Evolutionary conservation across 345 rosid species (phyloP), one percentile per base, ranked within the genome.

Genomic region (Populus ilicifolia): DNA sequence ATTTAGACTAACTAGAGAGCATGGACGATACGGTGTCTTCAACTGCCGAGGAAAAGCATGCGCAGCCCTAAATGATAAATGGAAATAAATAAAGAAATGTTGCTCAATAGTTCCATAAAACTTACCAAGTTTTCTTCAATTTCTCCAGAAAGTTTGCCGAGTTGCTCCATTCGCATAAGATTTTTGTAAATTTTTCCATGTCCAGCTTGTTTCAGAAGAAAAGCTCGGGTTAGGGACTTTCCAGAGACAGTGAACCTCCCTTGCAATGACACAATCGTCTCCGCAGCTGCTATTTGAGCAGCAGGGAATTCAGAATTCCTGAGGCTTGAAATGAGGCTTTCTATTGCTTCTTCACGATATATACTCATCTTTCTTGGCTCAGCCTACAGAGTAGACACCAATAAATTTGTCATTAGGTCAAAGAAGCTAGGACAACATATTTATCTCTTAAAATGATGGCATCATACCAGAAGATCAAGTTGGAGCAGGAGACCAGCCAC

Each of bases 291-390:
- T 54, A 86, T 74, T 85, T 91, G 95, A 62, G 84, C 80, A 70
- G 81, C 81, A 46, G 91, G 91, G 71, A 79, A 81, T 35, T 87
- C 89, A 14, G 86, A 80, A 20, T 88, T 83, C 74, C 84, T 80
- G 71, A 91, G 93, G 86, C 90, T 82, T 44, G 88, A 80, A 78
- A 91, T 86, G 48, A 91, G 87, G 27, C 84, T 73, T 73, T 89
- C 95, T n/a, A 89, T 83, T 33, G 95, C 93, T 77, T 91, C 95
- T 82, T 91, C 95, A 17, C 95, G 84, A 72, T 87, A 89, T 29
- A 91, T 91, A 70, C 95, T 91, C 91, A 89, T 89, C 84, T 89
- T 89, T 79, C 91, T 86, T 10, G 95, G 95, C 74, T 88, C 91
- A 75, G 81, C 88, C 95, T 91, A 52, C 71, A 85, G 71, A 79